Conservation (phyloP, 2,329 filamentous ascomycete species). For the Curvularia hawaiiensis region DNA sequence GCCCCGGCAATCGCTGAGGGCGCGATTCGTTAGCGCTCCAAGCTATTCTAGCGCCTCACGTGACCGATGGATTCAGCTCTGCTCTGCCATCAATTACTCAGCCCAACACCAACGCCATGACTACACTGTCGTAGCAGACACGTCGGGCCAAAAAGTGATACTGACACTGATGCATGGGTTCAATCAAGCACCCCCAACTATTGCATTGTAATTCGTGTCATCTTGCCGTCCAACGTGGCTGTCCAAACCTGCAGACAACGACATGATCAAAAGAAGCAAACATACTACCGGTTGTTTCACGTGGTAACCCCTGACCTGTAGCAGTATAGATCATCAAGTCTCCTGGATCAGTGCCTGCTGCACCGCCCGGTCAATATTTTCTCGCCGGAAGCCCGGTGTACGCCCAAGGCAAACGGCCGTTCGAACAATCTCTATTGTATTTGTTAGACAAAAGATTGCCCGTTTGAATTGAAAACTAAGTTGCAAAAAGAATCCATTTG, state of each 20-base stretch:
- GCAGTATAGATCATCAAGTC: not conserved
- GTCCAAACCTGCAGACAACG: not conserved
- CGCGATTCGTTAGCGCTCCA: constrained; percentile 16
- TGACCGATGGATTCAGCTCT: constrained; percentile 5
- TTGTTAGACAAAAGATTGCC: constrained; percentile 29
- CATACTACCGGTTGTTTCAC: not conserved
- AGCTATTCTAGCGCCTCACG: constrained; percentile 16
- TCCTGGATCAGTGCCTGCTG: constrained; percentile 39
- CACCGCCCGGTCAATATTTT: constrained; percentile 52
- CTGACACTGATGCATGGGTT: not conserved
- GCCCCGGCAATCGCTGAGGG: constrained; percentile 20
- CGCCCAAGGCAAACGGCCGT: constrained; percentile 52
- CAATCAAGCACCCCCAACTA: not conserved
- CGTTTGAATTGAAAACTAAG: not conserved
- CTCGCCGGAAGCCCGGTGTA: constrained; percentile 50
- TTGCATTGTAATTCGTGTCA: not conserved
- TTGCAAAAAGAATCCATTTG: not conserved
- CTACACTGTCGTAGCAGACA: too few species aligned
- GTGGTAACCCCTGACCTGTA: not conserved
- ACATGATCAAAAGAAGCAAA: constrained; percentile 6
- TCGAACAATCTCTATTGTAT: constrained; percentile 41
- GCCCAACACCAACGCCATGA: not conserved
- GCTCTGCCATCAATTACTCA: not conserved
- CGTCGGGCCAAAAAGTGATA: not conserved
- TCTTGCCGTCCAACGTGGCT: not conserved